Conservation (phyloP, 495 filamentous ascomycete species). For the Podospora conica region DNA sequence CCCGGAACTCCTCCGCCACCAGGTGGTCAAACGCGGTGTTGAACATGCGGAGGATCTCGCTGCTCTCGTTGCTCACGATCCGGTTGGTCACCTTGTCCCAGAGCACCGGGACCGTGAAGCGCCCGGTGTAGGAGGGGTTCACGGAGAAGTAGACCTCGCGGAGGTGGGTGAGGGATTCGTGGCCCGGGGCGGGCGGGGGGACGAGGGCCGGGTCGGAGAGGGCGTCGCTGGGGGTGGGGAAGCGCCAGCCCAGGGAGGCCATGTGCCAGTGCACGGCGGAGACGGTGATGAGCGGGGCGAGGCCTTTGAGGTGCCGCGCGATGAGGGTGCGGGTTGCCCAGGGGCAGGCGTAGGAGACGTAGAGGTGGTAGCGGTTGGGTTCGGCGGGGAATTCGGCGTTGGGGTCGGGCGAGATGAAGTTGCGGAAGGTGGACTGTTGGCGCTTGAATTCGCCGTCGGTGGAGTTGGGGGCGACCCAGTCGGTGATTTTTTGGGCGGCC, state of each 20-base stretch:
- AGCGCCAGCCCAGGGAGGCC: conserved; percentile 68
- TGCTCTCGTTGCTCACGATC: conserved; percentile 81
- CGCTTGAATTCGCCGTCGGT: conserved; percentile 87
- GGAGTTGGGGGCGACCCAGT: conserved; percentile 72
- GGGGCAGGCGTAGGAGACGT: conserved; percentile 68
- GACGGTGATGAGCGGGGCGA: conserved; percentile 64
- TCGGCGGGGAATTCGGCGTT: conserved; percentile 64
- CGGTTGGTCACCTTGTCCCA: conserved; percentile 67
- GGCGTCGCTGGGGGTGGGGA: conserved; percentile 55
- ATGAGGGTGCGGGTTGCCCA: conserved; percentile 75
- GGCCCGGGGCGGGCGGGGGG: conserved; percentile 58
- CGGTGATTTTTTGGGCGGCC: conserved; percentile 52
- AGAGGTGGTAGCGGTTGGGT: conserved; percentile 72
- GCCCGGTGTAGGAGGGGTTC: conserved; percentile 60
- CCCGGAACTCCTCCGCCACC: conserved; percentile 42
- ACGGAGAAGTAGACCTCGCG: conserved; percentile 67
- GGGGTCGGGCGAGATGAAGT: conserved; percentile 57
- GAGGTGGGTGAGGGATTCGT: conserved; percentile 52
- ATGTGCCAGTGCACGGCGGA: conserved; percentile 65
- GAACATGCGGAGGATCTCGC: conserved; percentile 73
- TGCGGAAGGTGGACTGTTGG: conserved; percentile 61
- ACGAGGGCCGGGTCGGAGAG: conserved; percentile 46
- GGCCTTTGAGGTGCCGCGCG: conserved; percentile 69
- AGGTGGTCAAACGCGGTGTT: conserved; percentile 56
- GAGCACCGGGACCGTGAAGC: conserved; percentile 74